Percentiles rank a stretch among this genome's conserved stretches.
Evolutionary conservation across 441 rosid species (phyloP).

Genomic region (Metrosideros polymorpha): DNA sequence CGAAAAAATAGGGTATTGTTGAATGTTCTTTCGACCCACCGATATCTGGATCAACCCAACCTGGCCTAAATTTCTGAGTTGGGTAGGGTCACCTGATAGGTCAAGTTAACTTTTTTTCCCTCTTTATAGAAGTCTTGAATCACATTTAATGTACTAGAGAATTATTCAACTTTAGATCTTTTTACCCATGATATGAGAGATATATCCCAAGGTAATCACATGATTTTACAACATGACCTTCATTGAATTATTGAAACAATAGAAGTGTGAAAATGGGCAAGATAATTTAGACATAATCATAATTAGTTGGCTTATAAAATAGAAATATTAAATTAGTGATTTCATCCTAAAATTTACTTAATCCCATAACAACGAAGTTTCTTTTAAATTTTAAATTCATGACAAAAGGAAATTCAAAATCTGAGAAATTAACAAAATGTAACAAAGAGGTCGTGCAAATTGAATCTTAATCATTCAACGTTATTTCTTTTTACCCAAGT

Average conservation of each 20-base stretch:
- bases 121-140: neutral
- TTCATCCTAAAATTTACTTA: no score
- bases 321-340: no score
- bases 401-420: neutral
- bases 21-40: neutral
- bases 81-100: neutral
- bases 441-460: neutral
- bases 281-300: no score
- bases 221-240: no score
- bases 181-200: no score
- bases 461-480: neutral
- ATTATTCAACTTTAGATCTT: no score
- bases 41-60: neutral
- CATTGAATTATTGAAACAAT: no score
- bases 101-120: neutral
- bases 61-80: neutral
- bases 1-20: neutral
- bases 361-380: no score
- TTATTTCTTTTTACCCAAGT: neutral
- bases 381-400: neutral
- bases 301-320: no score
- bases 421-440: neutral
- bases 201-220: no score
- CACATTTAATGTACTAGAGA: no score
- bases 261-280: no score